phyloP scores from a whole-genome alignment of 345 rosid genomes.

The Odontarrhena argentea region DNA sequence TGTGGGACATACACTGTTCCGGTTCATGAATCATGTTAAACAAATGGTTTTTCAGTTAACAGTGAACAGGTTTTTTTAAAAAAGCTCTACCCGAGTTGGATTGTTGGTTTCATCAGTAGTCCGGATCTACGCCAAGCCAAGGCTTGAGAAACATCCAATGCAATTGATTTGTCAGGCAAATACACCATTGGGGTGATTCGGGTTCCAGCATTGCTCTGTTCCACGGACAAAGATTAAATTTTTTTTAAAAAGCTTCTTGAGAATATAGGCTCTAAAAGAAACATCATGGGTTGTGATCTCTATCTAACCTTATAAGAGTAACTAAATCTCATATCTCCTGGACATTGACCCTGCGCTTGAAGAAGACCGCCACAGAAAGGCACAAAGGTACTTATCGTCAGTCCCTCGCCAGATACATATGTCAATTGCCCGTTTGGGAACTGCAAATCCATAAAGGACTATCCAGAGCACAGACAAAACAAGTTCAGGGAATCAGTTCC shows the following conservation, averaged over 20 bases:
- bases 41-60: background rate
- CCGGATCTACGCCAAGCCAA: slow-evolving; percentile 94
- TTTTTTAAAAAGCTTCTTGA: background rate
- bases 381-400: slow-evolving; percentile 84
- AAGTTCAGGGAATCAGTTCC: slow-evolving; percentile 20
- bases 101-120: slow-evolving; percentile 77
- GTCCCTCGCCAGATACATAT: slow-evolving; percentile 88
- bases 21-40: background rate
- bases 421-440: slow-evolving; percentile 94
- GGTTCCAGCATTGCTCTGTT: slow-evolving; percentile 89
- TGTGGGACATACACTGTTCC: slow-evolving; percentile 71
- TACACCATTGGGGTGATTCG: slow-evolving; percentile 81
- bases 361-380: slow-evolving; percentile 90
- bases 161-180: slow-evolving; percentile 89
- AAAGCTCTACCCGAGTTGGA: slow-evolving; percentile 68
- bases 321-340: slow-evolving; percentile 97
- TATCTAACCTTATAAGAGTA: slow-evolving; percentile 73
- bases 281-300: background rate
- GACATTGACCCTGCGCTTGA: slow-evolving; percentile 97
- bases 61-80: background rate
- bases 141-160: slow-evolving; percentile 73
- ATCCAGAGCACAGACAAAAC: background rate
- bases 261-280: background rate
- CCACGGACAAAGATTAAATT: slow-evolving; percentile 8
- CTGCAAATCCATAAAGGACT: slow-evolving; percentile 95